A percentile compares a stretch with the other conserved stretches of the same genome.
phyloP scores from a whole-genome alignment of 768 basidiomycete species.

The Hortiboletus flavorubellus region DNA sequence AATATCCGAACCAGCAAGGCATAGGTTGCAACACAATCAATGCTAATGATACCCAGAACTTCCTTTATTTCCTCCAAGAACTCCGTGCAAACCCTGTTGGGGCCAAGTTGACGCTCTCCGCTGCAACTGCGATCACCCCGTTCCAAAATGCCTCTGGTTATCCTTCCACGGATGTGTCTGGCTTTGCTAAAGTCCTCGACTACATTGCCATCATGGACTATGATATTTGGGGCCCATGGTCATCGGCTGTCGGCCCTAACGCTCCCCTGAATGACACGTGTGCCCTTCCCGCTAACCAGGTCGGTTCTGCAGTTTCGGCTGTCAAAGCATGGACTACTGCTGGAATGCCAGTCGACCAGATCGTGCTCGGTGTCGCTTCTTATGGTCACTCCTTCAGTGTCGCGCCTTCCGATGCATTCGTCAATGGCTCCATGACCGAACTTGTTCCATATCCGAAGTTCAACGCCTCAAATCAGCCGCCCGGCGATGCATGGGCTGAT shows the following conservation, averaged over 20 bases:
- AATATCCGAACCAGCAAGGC: slow-evolving; percentile 70
- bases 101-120: slow-evolving; percentile 59
- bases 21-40: slow-evolving; percentile 65
- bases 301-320: slow-evolving; percentile 73
- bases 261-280: slow-evolving; percentile 81
- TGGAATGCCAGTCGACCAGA: slow-evolving; percentile 64
- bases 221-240: slow-evolving; percentile 55
- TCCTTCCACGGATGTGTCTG: slow-evolving; percentile 68
- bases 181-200: slow-evolving; percentile 66
- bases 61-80: slow-evolving; percentile 68
- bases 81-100: slow-evolving; percentile 55
- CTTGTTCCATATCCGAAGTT: slow-evolving; percentile 51
- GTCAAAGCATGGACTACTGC: slow-evolving; percentile 71
- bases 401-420: slow-evolving; percentile 36
- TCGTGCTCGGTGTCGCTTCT: slow-evolving; percentile 77
- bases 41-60: slow-evolving; percentile 66
- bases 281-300: slow-evolving; percentile 50
- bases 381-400: slow-evolving; percentile 76
- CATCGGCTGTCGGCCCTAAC: slow-evolving; percentile 65
- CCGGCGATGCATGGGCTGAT: slow-evolving; percentile 59
- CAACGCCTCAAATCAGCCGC: slow-evolving; percentile 38
- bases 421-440: slow-evolving; percentile 29
- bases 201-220: slow-evolving; percentile 66
- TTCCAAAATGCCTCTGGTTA: slow-evolving; percentile 57
- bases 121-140: slow-evolving; percentile 63